Conservation (phyloP, 225 moss, liverwort and hornwort genomes). For the Climacium dendroides region DNA sequence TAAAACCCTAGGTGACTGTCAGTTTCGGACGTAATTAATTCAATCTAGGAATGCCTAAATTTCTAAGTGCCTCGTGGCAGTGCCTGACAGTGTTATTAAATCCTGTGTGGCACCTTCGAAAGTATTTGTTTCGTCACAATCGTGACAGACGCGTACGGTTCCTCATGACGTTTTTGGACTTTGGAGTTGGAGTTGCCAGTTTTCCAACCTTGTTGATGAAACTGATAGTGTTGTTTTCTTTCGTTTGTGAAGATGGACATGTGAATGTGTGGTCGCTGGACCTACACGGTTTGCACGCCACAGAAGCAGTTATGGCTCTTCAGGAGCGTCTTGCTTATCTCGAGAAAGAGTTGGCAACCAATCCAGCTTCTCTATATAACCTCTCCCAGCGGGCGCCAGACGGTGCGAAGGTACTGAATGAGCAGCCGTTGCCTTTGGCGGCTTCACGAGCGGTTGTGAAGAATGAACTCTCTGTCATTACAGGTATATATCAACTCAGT, state of each 20-base stretch:
- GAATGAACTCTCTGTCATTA: conserved; percentile 35
- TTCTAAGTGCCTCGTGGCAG: neutral
- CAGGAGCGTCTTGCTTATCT: conserved; percentile 31
- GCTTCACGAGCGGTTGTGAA: conserved; percentile 23
- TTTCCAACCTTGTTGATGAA: neutral
- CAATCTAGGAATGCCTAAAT: neutral
- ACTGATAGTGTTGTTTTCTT: neutral
- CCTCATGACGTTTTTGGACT: neutral
- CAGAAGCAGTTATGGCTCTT: conserved; percentile 44
- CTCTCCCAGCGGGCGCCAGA: conserved; percentile 1
- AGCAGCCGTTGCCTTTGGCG: conserved; percentile 9
- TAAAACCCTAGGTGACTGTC: neutral
- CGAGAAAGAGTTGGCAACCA: conserved; percentile 32
- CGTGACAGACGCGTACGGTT: neutral
- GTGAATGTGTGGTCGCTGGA: conserved; percentile 43
- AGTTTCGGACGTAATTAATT: neutral
- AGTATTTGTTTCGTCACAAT: neutral
- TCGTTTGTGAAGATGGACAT: conserved; percentile 10
- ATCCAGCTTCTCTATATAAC: conserved; percentile 11
- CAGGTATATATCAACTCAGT: conserved; percentile 1
- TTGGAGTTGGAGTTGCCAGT: neutral
- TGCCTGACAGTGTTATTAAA: neutral
- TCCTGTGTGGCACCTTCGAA: neutral
- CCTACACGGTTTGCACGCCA: conserved; percentile 44
- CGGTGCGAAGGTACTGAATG: neutral